phyloP scores from a whole-genome alignment of 257 asterid genomes.

The Jacaranda copaia region DNA sequence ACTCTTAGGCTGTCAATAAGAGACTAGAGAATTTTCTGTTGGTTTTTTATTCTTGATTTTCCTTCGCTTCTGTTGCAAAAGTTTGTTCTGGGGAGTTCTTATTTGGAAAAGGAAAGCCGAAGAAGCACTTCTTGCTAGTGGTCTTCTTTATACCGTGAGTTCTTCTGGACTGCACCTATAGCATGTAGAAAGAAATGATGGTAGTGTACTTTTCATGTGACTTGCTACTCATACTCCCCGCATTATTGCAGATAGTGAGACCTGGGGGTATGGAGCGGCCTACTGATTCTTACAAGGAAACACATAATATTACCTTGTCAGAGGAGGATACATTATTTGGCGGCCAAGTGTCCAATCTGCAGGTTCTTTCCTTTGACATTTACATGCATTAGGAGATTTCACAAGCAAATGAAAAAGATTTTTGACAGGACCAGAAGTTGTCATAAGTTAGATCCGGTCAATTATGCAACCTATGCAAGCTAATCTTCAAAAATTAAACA shows the following conservation, averaged over 20 bases:
- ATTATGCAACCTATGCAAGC: neutral
- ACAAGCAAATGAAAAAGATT: neutral
- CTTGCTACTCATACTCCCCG: constrained; percentile 30
- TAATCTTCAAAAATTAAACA: neutral
- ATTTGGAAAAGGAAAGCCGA: constrained; percentile 93
- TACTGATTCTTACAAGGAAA: constrained; percentile 91
- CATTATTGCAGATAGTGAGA: constrained; percentile 76
- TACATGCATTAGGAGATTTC: neutral
- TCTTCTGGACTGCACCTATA: constrained; percentile 29
- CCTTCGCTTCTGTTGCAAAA: constrained; percentile 37
- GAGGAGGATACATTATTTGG: constrained; percentile 89
- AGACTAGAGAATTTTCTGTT: neutral
- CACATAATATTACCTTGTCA: constrained; percentile 81
- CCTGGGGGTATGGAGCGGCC: constrained; percentile 99
- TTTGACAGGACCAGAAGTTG: neutral
- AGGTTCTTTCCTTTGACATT: constrained; percentile 54
- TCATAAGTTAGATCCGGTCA: neutral
- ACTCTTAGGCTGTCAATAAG: constrained; percentile 20
- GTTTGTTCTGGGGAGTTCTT: constrained; percentile 98
- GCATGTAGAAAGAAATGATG: neutral
- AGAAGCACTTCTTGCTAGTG: constrained; percentile 89
- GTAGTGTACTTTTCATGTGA: neutral
- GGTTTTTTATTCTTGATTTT: constrained; percentile 22
- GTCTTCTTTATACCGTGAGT: constrained; percentile 88
- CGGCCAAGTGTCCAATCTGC: constrained; percentile 92